These are phyloP conservation scores for Vararia minispora DNA, from an alignment of 768 basidiomycete species.

Conservation along the genomic window DNA sequence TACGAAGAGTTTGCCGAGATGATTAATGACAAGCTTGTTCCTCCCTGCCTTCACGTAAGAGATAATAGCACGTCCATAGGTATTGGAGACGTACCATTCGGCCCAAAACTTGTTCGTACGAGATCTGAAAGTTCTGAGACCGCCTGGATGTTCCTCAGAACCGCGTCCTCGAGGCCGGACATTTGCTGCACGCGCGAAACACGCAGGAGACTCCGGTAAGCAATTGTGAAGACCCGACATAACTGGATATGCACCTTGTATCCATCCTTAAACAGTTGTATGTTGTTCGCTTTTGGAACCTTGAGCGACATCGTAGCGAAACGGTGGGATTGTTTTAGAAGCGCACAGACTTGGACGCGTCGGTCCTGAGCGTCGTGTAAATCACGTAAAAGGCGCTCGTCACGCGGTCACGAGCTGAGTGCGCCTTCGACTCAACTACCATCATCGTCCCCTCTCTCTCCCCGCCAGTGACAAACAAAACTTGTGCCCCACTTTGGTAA, in stretches of 20 bases:
- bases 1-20: conserved; percentile 89
- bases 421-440: too few species aligned
- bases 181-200: conserved; percentile 39
- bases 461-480: too few species aligned
- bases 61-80: neutral
- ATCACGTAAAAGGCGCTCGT: too few species aligned
- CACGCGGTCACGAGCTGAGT: too few species aligned
- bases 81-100: conserved; percentile 59
- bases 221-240: neutral
- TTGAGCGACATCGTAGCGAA: conserved; percentile 92
- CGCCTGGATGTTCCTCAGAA: conserved; percentile 91
- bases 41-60: conserved; percentile 42
- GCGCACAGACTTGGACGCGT: too few species aligned
- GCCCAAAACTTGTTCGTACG: conserved; percentile 92
- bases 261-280: conserved; percentile 95
- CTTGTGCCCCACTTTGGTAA: too few species aligned
- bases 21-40: conserved; percentile 97
- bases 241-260: conserved; percentile 57
- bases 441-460: too few species aligned
- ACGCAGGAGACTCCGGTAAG: neutral
- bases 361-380: too few species aligned
- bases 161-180: conserved; percentile 92
- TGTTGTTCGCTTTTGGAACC: conserved; percentile 79
- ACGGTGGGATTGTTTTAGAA: too few species aligned
- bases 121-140: conserved; percentile 93